phyloP scores from a whole-genome alignment of 192 early-diverging fungal species.

The Rhizoclosmatium globosum region DNA sequence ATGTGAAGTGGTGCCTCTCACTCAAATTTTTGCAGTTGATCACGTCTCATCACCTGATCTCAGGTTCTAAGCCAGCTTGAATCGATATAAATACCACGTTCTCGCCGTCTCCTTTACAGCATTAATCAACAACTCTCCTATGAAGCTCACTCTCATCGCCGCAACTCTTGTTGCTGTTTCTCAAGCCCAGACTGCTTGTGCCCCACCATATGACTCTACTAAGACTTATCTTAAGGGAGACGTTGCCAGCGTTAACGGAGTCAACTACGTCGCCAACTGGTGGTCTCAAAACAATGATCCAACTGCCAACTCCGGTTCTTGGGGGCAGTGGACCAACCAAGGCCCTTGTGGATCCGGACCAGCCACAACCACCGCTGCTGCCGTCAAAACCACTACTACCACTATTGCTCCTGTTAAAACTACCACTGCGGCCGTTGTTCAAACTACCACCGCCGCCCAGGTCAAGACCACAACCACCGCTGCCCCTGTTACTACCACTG shows the following conservation, averaged over 20 bases:
- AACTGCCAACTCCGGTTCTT: no score
- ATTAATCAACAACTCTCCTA: no score
- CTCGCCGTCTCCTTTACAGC: no score
- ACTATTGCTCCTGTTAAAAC: not conserved
- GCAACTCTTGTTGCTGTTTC: no score
- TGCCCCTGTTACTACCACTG: not conserved
- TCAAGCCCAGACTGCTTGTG: no score
- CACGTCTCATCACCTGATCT: no score
- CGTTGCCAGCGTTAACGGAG: not conserved
- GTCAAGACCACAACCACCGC: not conserved
- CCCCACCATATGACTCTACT: not conserved
- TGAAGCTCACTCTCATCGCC: no score
- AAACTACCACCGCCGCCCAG: not conserved
- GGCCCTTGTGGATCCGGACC: not conserved
- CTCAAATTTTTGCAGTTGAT: no score
- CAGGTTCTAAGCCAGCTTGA: no score
- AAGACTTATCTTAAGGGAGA: not conserved
- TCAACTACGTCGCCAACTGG: slow-evolving; percentile 11
- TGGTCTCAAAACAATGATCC: not conserved
- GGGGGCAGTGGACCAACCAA: no score
- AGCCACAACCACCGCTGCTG: not conserved
- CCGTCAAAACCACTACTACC: not conserved
- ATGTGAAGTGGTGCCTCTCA: no score
- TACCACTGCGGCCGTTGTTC: not conserved
- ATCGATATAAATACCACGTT: no score